Percentiles rank a stretch among this genome's conserved stretches.
Conservation (phyloP, 768 basidiomycete species). For the Strobilomyces dryophilus region DNA sequence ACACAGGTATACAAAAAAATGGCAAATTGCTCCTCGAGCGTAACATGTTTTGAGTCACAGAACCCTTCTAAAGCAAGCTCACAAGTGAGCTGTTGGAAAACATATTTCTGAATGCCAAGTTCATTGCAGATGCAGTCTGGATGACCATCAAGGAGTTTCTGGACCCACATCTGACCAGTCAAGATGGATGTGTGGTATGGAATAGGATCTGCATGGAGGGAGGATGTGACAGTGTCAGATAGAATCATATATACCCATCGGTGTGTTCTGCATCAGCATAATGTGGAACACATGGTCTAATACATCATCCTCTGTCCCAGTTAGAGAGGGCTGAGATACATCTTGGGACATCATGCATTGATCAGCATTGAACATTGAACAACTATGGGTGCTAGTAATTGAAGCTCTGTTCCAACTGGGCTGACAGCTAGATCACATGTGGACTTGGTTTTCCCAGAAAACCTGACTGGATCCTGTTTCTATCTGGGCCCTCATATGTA, state of each 20-base stretch:
- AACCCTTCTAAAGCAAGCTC: not conserved
- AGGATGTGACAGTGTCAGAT: not conserved
- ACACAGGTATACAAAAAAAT: not conserved
- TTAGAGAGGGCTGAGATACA: no score
- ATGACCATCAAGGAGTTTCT: slow-evolving; percentile 2
- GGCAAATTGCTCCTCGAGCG: not conserved
- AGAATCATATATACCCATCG: not conserved
- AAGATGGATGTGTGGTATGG: not conserved
- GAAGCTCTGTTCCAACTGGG: no score
- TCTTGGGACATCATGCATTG: no score
- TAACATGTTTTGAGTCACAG: not conserved
- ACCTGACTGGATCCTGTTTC: not conserved
- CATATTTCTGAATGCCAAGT: not conserved
- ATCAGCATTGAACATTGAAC: no score
- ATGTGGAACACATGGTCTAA: not conserved
- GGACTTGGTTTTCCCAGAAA: not conserved
- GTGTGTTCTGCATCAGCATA: not conserved
- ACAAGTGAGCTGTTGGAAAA: not conserved
- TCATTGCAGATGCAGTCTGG: not conserved
- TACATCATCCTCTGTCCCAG: no score
- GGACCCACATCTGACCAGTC: not conserved
- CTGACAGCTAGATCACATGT: no score
- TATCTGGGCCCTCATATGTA: not conserved
- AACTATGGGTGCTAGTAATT: no score
- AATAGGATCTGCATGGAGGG: not conserved